Base-by-base conservation (phyloP, 148 eudicot genomes). In the Chenopodium quinoa region DNA sequence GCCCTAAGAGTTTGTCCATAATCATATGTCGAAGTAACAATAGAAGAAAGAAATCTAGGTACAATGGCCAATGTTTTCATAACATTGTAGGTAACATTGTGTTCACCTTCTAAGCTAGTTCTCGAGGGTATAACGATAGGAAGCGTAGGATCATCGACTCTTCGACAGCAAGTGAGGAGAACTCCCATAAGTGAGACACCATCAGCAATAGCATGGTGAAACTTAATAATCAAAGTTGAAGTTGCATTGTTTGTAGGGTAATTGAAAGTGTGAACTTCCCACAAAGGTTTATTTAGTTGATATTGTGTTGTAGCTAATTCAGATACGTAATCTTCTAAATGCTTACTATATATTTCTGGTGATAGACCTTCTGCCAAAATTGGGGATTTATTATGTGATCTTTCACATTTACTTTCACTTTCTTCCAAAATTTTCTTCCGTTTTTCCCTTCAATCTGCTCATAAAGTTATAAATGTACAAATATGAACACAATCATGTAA, bases 381-480 rank as follows among this genome's bases (percentile, higher is more conserved):
- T 16, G 60, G 60, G 60, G 20, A 0, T 17, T 56, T 12, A 56
- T 16, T 12, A 56, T 16, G 16, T 56, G 22, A 56, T 56, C 60
- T n/a, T 79, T 20, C 2, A 73, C 66, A 32, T 82, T 80, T 25
- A 84, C 81, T 8, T 87, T 81, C 11, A 87, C 89, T 76, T 16
- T 70, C 74, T 87, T 87, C 89, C 89, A 87, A 64, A 65, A 65
- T 75, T 56, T 84, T 23, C 3, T 34, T 16, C 86, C 89, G 34
- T 74, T 77, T 19, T 73, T 22, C 16, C 71, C 86, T 37, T 56
- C 76, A 52, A 84, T 82, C 89, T 83, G 82, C 6, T 11, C 56
- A 73, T 44, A 10, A 19, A 19, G 7, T 11, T 31, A 73, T 44
- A 10, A 19, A 19, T 20, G 7, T 56, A 56, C 60, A 56, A 56